Percentiles rank a stretch among this genome's conserved stretches.
Evolutionary conservation across 768 basidiomycete genomes (phyloP).

Genomic region (Chiua virens): DNA sequence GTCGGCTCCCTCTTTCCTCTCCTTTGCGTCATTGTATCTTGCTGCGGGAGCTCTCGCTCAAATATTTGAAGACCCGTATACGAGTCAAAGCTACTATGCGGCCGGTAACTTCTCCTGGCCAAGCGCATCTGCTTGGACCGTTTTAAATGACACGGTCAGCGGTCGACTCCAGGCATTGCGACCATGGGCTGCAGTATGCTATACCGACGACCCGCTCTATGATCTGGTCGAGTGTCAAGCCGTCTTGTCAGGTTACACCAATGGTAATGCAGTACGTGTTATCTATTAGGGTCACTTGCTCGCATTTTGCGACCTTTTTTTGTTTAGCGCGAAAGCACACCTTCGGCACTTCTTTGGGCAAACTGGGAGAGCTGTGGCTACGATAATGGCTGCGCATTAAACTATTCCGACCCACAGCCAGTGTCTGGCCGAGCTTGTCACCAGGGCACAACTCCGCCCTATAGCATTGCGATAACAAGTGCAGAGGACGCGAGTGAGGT

Average conservation of each 20-base stretch:
- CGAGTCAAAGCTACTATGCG: too few species aligned
- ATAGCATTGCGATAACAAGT: conserved; percentile 15
- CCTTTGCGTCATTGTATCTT: too few species aligned
- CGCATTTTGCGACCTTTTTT: not conserved
- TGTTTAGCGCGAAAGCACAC: conserved; percentile 17
- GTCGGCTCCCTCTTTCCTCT: too few species aligned
- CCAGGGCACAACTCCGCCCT: conserved; percentile 24
- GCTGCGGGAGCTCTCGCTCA: too few species aligned
- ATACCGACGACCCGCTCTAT: conserved; percentile 19
- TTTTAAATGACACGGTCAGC: conserved; percentile 15
- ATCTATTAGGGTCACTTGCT: not conserved
- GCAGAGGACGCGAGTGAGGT: conserved; percentile 22
- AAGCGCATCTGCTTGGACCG: conserved; percentile 2
- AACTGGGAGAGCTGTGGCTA: conserved; percentile 26
- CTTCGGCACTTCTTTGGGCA: conserved; percentile 20
- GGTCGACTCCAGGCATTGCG: conserved; percentile 19
- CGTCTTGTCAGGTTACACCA: conserved; percentile 13
- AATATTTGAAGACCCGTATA: too few species aligned
- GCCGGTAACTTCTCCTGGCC: conserved; percentile 7
- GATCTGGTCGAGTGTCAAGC: conserved; percentile 12
- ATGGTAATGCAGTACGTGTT: conserved; percentile 7
- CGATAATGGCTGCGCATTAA: conserved; percentile 16
- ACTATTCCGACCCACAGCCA: conserved; percentile 18
- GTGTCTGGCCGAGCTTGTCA: conserved; percentile 7
- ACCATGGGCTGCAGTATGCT: conserved; percentile 24